Evolutionary conservation across 1,139 yeast genomes (phyloP).

Genomic region (Blastobotrys ciferrii): DNA sequence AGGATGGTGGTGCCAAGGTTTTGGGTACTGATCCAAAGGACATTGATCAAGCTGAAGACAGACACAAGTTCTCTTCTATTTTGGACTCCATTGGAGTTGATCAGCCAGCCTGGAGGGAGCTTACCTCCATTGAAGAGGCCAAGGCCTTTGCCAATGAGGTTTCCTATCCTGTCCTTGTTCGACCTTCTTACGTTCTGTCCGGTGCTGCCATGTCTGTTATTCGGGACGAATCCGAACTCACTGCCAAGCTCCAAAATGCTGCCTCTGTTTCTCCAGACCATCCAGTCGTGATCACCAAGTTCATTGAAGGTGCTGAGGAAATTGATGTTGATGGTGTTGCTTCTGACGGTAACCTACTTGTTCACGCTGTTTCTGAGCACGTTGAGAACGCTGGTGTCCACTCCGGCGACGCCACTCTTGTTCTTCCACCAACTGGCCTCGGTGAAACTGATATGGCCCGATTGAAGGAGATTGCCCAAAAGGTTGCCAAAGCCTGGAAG

Average conservation of each 20-base stretch:
- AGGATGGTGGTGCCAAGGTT: conserved; percentile 89
- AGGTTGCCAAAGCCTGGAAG: conserved; percentile 92
- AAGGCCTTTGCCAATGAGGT: conserved; percentile 89
- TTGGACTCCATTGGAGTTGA: conserved; percentile 95
- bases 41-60: conserved; percentile 97
- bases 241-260: conserved; percentile 82
- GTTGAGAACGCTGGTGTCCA: conserved; percentile 99
- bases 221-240: conserved; percentile 72
- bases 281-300: conserved; percentile 96
- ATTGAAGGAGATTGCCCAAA: conserved; percentile 92
- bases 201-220: conserved; percentile 99
- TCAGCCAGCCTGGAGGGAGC: conserved; percentile 99
- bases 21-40: conserved; percentile 97
- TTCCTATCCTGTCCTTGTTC: conserved; percentile 91
- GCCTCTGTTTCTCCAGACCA: conserved; percentile 97
- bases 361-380: conserved; percentile 98
- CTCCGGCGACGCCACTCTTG: conserved; percentile 97
- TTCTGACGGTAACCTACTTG: conserved; percentile 85
- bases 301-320: conserved; percentile 96
- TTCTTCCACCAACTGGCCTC: conserved; percentile 89
- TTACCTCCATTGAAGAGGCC: conserved; percentile 91
- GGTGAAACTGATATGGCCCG: conserved; percentile 84
- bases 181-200: conserved; percentile 95
- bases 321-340: conserved; percentile 99
- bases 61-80: conserved; percentile 98